Conservation (phyloP, 2,329 filamentous ascomycete species). For the Nemania bipapillata region DNA sequence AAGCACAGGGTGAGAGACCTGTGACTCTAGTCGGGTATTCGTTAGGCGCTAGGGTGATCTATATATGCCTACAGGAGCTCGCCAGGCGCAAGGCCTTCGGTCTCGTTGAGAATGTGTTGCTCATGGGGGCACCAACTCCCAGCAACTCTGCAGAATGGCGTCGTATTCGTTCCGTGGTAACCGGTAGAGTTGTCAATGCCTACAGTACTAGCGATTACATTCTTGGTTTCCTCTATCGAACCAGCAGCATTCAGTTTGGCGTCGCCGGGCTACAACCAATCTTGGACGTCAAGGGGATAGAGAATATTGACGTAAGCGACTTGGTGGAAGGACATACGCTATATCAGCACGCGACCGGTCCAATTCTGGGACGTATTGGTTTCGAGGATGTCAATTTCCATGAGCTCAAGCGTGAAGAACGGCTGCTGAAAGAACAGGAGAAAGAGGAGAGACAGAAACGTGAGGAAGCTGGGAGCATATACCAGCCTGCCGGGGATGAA, state of each 20-base stretch:
- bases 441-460: conserved; percentile 44
- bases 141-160: conserved; percentile 79
- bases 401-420: conserved; percentile 48
- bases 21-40: conserved; percentile 86
- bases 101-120: conserved; percentile 80
- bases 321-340: conserved; percentile 76
- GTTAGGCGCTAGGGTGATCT: conserved; percentile 82
- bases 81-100: conserved; percentile 84
- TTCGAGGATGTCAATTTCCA: conserved; percentile 73
- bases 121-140: conserved; percentile 85
- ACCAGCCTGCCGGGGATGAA: conserved; percentile 20
- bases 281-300: conserved; percentile 70
- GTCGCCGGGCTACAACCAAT: conserved; percentile 84
- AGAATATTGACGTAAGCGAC: conserved; percentile 75
- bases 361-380: conserved; percentile 73
- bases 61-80: conserved; percentile 79
- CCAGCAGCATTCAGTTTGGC: conserved; percentile 83
- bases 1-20: conserved; percentile 82
- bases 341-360: conserved; percentile 75
- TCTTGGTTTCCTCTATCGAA: conserved; percentile 87
- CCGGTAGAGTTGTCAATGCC: conserved; percentile 85
- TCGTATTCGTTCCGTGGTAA: conserved; percentile 79
- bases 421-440: conserved; percentile 43
- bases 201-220: conserved; percentile 89
- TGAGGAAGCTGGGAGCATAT: conserved; percentile 38